phyloP scores from a whole-genome alignment of 139 green algal species.

The Spirogloea muscicola region DNA sequence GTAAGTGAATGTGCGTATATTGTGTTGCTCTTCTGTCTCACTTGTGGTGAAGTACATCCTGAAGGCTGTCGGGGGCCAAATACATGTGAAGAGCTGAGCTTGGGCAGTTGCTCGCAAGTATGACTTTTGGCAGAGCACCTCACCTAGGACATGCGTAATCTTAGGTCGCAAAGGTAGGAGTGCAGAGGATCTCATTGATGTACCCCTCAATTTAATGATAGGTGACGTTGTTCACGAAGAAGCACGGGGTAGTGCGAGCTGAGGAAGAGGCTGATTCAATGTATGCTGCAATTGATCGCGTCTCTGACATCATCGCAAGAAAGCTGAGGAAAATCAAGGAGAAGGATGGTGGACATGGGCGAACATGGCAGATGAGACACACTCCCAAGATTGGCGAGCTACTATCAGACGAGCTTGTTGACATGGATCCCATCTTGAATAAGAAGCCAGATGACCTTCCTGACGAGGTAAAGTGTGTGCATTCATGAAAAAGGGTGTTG shows the following conservation, averaged over 20 bases:
- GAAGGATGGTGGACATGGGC: constrained; percentile 49
- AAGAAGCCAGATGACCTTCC: constrained; percentile 2
- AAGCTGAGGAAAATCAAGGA: constrained; percentile 57
- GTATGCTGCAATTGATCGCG: constrained; percentile 48
- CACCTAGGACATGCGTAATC: no score
- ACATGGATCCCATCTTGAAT: constrained; percentile 14
- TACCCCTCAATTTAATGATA: no score
- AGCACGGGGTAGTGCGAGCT: constrained; percentile 47
- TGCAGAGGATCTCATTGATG: no score
- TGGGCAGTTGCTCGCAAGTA: no score
- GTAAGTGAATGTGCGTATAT: no score
- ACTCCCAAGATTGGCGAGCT: constrained; percentile 37
- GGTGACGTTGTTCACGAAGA: constrained; percentile 53
- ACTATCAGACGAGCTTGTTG: neutral
- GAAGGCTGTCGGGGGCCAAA: no score
- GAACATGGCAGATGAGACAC: constrained; percentile 42
- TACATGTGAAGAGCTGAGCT: no score
- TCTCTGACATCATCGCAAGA: constrained; percentile 31
- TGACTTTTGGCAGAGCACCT: no score
- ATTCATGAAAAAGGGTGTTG: no score
- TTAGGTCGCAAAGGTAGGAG: no score
- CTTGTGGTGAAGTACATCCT: no score
- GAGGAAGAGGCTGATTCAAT: constrained; percentile 45
- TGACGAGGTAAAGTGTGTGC: constrained; percentile 28
- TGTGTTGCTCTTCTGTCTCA: no score